phyloP scores from a whole-genome alignment of 2,329 filamentous ascomycete species.

The Phaeosphaeriaceae sp. region DNA sequence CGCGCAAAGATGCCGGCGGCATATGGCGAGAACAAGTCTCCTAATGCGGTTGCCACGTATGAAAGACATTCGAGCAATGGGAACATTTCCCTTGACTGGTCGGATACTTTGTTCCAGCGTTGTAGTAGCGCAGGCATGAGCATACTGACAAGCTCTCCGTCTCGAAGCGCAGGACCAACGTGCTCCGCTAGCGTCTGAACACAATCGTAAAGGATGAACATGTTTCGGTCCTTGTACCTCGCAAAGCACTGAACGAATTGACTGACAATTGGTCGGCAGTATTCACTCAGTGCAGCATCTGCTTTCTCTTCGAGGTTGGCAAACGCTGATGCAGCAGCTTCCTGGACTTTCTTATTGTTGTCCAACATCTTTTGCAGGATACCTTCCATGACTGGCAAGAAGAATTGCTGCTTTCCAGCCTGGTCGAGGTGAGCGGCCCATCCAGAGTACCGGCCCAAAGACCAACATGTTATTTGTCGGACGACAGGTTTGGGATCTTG shows the following conservation, averaged over 20 bases:
- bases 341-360: conserved; percentile 96
- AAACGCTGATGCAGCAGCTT: conserved; percentile 94
- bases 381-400: conserved; percentile 96
- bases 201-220: conserved; percentile 98
- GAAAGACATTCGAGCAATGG: conserved; percentile 95
- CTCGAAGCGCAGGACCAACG: conserved; percentile 81
- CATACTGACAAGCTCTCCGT: conserved; percentile 78
- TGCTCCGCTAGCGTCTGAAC: conserved; percentile 96
- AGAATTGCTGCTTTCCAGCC: conserved; percentile 75
- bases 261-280: conserved; percentile 86
- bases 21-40: conserved; percentile 81
- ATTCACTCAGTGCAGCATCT: conserved; percentile 78
- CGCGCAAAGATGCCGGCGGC: conserved; percentile 85
- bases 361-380: conserved; percentile 95
- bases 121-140: conserved; percentile 93
- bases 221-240: conserved; percentile 98
- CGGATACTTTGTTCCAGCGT: conserved; percentile 84
- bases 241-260: conserved; percentile 93
- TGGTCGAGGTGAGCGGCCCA: conserved; percentile 84
- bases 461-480: conserved; percentile 97
- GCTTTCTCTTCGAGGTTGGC: conserved; percentile 95
- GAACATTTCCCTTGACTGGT: conserved; percentile 92
- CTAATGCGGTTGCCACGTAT: conserved; percentile 88
- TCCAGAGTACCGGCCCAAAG: conserved; percentile 87
- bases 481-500: conserved; percentile 89